A percentile compares a stretch with the other conserved stretches of the same genome.
phyloP scores from a whole-genome alignment of 2,329 filamentous ascomycete genomes.

The Colletotrichum horii region DNA sequence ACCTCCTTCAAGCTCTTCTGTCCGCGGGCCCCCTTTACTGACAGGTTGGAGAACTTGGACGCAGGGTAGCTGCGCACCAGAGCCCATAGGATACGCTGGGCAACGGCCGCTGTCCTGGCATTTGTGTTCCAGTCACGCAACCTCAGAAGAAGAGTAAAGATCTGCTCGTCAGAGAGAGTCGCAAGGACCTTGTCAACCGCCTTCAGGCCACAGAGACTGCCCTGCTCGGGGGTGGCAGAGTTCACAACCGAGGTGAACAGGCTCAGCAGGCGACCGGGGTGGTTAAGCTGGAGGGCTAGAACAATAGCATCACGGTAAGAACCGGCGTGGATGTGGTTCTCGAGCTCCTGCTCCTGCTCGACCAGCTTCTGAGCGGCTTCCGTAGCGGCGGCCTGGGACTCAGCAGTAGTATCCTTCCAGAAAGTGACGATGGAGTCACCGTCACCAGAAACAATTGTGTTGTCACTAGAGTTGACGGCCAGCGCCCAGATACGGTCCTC shows the following conservation, averaged over 20 bases:
- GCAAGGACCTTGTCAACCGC: constrained; percentile 85
- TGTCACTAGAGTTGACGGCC: constrained; percentile 69
- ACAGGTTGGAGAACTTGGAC: constrained; percentile 74
- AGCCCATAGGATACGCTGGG: constrained; percentile 83
- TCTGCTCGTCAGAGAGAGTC: constrained; percentile 81
- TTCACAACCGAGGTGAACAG: constrained; percentile 84
- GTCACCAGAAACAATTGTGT: constrained; percentile 86
- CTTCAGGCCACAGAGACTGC: constrained; percentile 66
- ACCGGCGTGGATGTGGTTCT: constrained; percentile 88
- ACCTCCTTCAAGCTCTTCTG: constrained; percentile 81
- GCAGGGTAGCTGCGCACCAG: constrained; percentile 84
- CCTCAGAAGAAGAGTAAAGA: constrained; percentile 81
- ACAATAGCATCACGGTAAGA: constrained; percentile 94
- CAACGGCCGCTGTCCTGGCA: constrained; percentile 81
- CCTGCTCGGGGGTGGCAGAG: constrained; percentile 61
- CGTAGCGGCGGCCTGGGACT: constrained; percentile 77
- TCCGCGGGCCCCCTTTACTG: constrained; percentile 60
- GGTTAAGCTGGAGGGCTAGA: constrained; percentile 90
- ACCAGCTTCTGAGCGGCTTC: constrained; percentile 79
- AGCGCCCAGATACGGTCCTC: constrained; percentile 95
- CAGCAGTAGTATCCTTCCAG: constrained; percentile 89
- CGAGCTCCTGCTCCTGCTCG: constrained; percentile 91
- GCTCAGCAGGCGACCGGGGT: constrained; percentile 83
- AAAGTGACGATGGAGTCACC: constrained; percentile 94
- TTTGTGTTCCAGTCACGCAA: constrained; percentile 98